A percentile compares a stretch with the other conserved stretches of the same genome.
Conservation (phyloP, 306 rosid species). For the Cyamopsis tetragonoloba region DNA sequence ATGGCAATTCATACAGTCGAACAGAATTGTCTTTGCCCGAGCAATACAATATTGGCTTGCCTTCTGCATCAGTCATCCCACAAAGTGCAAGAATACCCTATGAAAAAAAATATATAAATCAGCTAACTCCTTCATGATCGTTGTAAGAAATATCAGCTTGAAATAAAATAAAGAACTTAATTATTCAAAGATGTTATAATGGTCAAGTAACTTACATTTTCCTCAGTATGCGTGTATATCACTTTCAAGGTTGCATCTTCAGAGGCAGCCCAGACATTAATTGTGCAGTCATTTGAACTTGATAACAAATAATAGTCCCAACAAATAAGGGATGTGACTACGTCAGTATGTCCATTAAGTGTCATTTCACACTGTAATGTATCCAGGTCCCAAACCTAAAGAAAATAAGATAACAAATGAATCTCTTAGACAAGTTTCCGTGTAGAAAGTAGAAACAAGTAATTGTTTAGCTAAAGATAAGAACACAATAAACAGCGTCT, state of each 20-base stretch:
- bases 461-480: neutral
- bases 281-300: conserved; percentile 29
- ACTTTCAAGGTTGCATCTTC: conserved; percentile 26
- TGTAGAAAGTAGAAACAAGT: neutral
- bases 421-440: neutral
- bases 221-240: conserved; percentile 17
- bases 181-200: neutral
- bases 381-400: conserved; percentile 47
- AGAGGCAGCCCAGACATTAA: conserved; percentile 39
- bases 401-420: neutral
- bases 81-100: conserved; percentile 39
- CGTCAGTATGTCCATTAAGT: conserved; percentile 33
- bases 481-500: neutral
- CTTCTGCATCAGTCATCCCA: conserved; percentile 31
- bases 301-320: conserved; percentile 38
- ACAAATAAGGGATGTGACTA: conserved; percentile 44
- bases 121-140: neutral
- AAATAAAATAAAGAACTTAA: too few species aligned
- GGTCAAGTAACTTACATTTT: conserved; percentile 30
- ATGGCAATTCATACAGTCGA: conserved; percentile 42
- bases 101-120: neutral
- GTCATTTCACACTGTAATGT: conserved; percentile 38
- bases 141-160: neutral
- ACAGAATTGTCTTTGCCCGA: conserved; percentile 40
- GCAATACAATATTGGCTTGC: conserved; percentile 32